Base-by-base conservation (phyloP, 768 basidiomycete genomes). In the Lactarius deliciosus region DNA sequence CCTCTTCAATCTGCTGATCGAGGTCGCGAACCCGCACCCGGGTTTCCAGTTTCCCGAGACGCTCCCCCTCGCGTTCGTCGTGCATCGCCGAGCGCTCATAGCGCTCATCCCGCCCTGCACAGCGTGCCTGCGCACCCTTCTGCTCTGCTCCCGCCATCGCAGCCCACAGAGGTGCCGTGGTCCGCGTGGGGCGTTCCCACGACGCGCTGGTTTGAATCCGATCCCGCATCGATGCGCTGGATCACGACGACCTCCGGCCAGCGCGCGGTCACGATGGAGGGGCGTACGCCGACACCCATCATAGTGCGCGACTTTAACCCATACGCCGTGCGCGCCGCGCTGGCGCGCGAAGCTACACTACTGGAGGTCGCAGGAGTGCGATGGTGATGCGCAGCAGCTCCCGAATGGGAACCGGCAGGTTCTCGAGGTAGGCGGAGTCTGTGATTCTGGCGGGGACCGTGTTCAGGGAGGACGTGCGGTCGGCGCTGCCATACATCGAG, bases 161-260 rank as follows among this genome's bases (percentile, higher is more conserved):
- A n/a, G 2, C 28, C 32, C 15, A 20, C 28, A 28, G 30, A 57
- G 3, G 36, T 72, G n/a, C 57, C 67, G 0, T 76, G 75, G 75
- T 47, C 40, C 6, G 56, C 60, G 1, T 76, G 75, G 75, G 75
- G 75, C 15, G 64, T 70, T 32, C 25, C 63, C 0, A 57, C 47
- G 5, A 72, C 71, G 32, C 73, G 75, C 30, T 74, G 73, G 72
- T 75, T 75, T 56, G 65, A 70, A 20, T 65, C 64, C 56, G 72
- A 74, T 36, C 65, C 63, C 13, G 59, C 68, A 2, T 66, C 70
- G 15, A 70, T 69, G 50, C 72, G 72, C 11, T 76, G 75, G 75
- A 75, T 76, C 63, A 76, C 75, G 56, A 74, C 74, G 34, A 75
- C 74, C 4, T 73, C 73, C 28, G 75, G 75, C 11, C 75, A 76